A percentile compares a stretch with the other conserved stretches of the same genome.
phyloP scores from a whole-genome alignment of 306 rosid genomes.

The Aeschynomene evenia region DNA sequence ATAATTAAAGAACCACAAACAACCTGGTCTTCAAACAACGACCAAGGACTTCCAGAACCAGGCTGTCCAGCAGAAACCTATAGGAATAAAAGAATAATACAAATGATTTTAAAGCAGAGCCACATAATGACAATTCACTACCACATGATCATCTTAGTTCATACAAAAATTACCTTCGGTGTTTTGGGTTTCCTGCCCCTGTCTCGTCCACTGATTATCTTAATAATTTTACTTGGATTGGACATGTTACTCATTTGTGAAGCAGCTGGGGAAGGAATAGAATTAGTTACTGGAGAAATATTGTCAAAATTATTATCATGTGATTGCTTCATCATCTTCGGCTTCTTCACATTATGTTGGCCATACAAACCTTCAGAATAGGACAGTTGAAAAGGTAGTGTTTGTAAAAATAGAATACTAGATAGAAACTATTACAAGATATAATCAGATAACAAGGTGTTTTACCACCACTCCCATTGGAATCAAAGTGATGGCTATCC shows the following conservation, averaged over 20 bases:
- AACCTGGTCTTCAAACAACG: constrained; percentile 95
- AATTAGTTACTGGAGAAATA: constrained; percentile 59
- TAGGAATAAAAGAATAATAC: neutral
- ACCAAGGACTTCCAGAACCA: constrained; percentile 90
- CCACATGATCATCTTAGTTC: constrained; percentile 7
- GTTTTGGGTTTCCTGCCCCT: constrained; percentile 75
- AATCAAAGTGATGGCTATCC: constrained; percentile 74
- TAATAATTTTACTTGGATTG: constrained; percentile 77
- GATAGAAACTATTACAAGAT: constrained; percentile 2
- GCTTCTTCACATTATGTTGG: constrained; percentile 78
- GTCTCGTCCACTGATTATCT: constrained; percentile 87
- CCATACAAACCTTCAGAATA: constrained; percentile 68
- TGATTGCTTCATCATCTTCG: constrained; percentile 67
- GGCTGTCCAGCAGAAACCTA: constrained; percentile 75
- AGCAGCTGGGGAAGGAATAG: constrained; percentile 93
- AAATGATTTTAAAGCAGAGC: constrained; percentile 22
- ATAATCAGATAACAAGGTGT: constrained; percentile 15
- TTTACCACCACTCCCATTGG: constrained; percentile 83
- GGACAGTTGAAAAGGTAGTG: constrained; percentile 14
- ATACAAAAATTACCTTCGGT: constrained; percentile 61
- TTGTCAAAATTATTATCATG: constrained; percentile 73
- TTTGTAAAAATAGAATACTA: constrained; percentile 2
- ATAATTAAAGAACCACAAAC: constrained; percentile 5
- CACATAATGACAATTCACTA: constrained; percentile 15
- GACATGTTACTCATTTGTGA: constrained; percentile 94